A percentile compares a stretch with the other conserved stretches of the same genome.
Evolutionary conservation across 768 basidiomycete genomes (phyloP).

Genomic region (Boletus rubropictus): DNA sequence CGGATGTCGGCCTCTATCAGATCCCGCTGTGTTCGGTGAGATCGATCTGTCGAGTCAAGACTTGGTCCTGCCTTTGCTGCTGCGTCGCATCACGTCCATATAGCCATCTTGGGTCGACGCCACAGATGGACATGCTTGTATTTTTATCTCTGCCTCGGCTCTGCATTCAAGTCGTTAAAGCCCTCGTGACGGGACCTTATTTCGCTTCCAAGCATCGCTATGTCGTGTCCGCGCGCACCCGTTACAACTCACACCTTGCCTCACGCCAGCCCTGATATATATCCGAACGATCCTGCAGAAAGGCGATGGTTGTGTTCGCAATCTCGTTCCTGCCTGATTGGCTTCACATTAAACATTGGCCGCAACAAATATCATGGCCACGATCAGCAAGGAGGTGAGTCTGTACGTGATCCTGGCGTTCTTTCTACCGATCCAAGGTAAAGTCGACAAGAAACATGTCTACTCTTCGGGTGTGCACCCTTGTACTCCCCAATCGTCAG

Average conservation of each 20-base stretch:
- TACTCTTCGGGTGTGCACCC: no score
- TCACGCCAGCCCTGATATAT: neutral
- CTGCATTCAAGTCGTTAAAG: neutral
- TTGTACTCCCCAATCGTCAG: no score
- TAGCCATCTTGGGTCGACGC: slow-evolving; percentile 16
- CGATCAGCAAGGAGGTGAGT: no score
- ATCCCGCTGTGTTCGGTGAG: neutral
- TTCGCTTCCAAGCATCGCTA: neutral
- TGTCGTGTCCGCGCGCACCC: no score
- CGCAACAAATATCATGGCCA: neutral
- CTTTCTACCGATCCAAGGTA: neutral
- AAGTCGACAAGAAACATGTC: no score
- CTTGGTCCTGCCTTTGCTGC: neutral
- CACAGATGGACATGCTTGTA: slow-evolving; percentile 8
- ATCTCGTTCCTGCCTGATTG: neutral
- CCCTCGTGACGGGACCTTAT: neutral
- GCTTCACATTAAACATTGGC: neutral
- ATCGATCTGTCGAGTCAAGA: neutral
- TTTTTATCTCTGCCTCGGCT: slow-evolving; percentile 7
- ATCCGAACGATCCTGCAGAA: neutral
- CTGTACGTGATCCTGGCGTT: neutral
- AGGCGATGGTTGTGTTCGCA: no score
- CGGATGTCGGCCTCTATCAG: neutral
- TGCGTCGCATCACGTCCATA: slow-evolving; percentile 1
- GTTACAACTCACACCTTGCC: neutral